phyloP scores from a whole-genome alignment of 1,284 basidiomycete genomes.

The Cutaneotrichosporon cavernicola region DNA sequence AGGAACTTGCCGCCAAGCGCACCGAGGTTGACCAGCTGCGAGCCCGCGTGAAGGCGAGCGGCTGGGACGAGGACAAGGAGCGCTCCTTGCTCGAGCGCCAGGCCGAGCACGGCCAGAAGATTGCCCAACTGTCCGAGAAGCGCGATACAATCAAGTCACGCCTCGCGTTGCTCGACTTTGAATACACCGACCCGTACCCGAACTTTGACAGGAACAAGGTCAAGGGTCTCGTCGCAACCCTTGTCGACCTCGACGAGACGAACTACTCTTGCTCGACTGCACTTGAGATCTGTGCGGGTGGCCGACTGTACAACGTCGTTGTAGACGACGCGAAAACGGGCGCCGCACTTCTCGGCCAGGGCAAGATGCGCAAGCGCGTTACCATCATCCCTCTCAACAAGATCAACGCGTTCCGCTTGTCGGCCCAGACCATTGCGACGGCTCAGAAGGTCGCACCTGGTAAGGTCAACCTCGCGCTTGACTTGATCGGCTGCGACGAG shows the following conservation, averaged over 20 bases:
- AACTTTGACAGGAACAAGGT: slow-evolving; percentile 84
- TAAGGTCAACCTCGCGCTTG: slow-evolving; percentile 81
- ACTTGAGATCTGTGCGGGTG: slow-evolving; percentile 89
- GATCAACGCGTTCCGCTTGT: slow-evolving; percentile 71
- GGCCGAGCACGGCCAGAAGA: slow-evolving; percentile 60
- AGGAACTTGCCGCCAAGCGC: slow-evolving; percentile 65
- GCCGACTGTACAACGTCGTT: slow-evolving; percentile 89
- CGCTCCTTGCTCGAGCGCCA: slow-evolving; percentile 62
- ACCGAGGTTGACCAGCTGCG: slow-evolving; percentile 63
- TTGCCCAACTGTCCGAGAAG: slow-evolving; percentile 67
- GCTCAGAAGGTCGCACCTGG: slow-evolving; percentile 76
- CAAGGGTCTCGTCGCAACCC: slow-evolving; percentile 87
- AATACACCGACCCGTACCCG: slow-evolving; percentile 73
- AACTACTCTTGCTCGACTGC: slow-evolving; percentile 82
- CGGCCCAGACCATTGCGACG: slow-evolving; percentile 70
- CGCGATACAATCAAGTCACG: slow-evolving; percentile 70
- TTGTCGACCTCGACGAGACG: slow-evolving; percentile 70
- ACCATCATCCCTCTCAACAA: slow-evolving; percentile 94
- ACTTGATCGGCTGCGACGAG: slow-evolving; percentile 78
- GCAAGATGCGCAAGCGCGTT: slow-evolving; percentile 81
- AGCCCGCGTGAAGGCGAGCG: slow-evolving; percentile 62
- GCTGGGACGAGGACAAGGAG: slow-evolving; percentile 80
- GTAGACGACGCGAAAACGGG: slow-evolving; percentile 88
- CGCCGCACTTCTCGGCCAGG: slow-evolving; percentile 74
- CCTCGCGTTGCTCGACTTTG: slow-evolving; percentile 75